Conservation (phyloP, 2,329 filamentous ascomycete species). For the Alternaria sp. region DNA sequence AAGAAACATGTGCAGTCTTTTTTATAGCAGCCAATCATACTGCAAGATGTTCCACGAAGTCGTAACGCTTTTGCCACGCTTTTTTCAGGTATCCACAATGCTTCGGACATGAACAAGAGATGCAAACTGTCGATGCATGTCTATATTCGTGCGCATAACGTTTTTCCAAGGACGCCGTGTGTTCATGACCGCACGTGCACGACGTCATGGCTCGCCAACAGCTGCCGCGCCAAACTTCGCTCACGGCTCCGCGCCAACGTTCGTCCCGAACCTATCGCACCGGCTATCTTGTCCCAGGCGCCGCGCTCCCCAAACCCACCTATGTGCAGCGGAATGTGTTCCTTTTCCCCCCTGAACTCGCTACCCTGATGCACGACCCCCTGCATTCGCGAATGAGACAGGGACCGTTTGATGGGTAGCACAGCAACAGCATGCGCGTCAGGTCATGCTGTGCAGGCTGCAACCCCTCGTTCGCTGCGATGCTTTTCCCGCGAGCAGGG, state of each 20-base stretch:
- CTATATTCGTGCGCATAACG: not conserved
- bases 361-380: slow-evolving; percentile 6
- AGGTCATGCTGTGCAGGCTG: not conserved
- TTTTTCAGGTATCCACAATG: not conserved
- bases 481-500: slow-evolving; percentile 10
- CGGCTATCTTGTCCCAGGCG: slow-evolving; percentile 1
- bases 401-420: slow-evolving; percentile 9
- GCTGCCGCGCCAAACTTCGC: not conserved
- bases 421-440: slow-evolving; percentile 6
- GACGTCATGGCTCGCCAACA: slow-evolving; percentile 15
- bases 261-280: slow-evolving; percentile 6
- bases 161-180: not conserved
- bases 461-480: not conserved
- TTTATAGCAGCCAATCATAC: not conserved
- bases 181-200: slow-evolving; percentile 1
- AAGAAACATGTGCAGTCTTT: not conserved
- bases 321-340: not conserved
- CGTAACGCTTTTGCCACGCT: not conserved
- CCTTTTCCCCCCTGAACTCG: slow-evolving; percentile 9
- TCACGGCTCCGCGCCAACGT: slow-evolving; percentile 4
- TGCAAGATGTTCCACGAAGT: not conserved
- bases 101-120: not conserved
- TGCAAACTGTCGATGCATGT: not conserved
- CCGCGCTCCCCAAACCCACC: not conserved
- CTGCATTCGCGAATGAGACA: slow-evolving; percentile 18